These are phyloP conservation scores for Wickerhamomyces kurtzmanii DNA, from an alignment of 805 yeast species.

Conservation along the genomic window DNA sequence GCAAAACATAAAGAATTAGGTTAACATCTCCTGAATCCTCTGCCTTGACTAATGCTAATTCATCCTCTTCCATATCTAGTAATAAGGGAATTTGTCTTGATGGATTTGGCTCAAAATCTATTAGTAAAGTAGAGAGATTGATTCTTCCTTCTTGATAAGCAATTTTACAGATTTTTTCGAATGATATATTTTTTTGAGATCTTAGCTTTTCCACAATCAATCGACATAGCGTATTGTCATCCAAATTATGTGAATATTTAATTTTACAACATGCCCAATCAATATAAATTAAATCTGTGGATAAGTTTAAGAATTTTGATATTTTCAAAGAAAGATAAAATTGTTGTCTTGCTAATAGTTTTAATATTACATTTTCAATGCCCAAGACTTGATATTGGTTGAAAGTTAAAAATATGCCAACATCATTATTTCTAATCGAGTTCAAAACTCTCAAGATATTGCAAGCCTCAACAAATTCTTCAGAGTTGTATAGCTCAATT, in stretches of 20 bases:
- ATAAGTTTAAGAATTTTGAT: constrained; percentile 36
- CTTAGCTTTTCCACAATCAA: constrained; percentile 37
- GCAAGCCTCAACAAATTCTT: constrained; percentile 52
- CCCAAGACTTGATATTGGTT: constrained; percentile 42
- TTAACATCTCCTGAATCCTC: constrained; percentile 53
- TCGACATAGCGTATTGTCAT: constrained; percentile 51
- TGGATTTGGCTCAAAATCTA: constrained; percentile 52
- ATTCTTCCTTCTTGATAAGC: constrained; percentile 80
- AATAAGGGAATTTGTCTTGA: constrained; percentile 53
- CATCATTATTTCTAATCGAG: constrained; percentile 48
- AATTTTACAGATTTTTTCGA: constrained; percentile 45
- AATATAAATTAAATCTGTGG: constrained; percentile 44
- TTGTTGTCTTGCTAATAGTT: constrained; percentile 48
- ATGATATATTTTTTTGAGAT: constrained; percentile 34
- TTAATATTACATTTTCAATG: constrained; percentile 41
- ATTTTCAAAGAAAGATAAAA: constrained; percentile 58
- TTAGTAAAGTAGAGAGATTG: constrained; percentile 54
- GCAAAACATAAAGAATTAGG: constrained; percentile 46
- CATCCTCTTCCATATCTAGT: constrained; percentile 63
- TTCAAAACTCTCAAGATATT: constrained; percentile 60
- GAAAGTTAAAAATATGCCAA: constrained; percentile 63
- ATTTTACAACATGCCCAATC: constrained; percentile 80
- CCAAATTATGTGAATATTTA: constrained; percentile 34
- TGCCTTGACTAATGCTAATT: constrained; percentile 58
- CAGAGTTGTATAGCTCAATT: constrained; percentile 43